Evolutionary conservation across 345 rosid genomes (phyloP).

Genomic region (Camelina laxa): DNA sequence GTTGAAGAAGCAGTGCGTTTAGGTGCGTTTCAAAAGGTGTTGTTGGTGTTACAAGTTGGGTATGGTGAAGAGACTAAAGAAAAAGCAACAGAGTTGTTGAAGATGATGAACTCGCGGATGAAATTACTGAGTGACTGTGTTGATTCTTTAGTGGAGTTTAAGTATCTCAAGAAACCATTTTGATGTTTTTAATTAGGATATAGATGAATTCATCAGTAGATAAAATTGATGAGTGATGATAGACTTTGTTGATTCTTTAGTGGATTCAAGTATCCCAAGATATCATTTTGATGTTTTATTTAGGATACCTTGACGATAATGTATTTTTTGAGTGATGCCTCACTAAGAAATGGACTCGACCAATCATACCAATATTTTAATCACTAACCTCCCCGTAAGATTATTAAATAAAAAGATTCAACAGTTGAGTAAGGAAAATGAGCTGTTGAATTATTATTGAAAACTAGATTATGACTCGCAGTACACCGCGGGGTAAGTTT

Average conservation of each 20-base stretch:
- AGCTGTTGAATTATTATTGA: too few species aligned
- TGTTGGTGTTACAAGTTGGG: constrained; percentile 75
- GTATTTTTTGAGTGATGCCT: too few species aligned
- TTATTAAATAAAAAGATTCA: too few species aligned
- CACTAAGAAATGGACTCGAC: too few species aligned
- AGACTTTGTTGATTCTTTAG: too few species aligned
- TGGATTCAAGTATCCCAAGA: neutral
- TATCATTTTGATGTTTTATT: too few species aligned
- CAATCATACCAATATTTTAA: too few species aligned
- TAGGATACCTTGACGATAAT: too few species aligned
- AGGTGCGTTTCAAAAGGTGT: constrained; percentile 79
- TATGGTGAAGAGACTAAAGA: constrained; percentile 69
- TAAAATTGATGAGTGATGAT: neutral
- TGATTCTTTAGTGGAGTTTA: constrained; percentile 69
- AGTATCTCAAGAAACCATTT: constrained; percentile 62
- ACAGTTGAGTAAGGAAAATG: too few species aligned
- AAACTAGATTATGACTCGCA: too few species aligned
- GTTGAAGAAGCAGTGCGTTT: constrained; percentile 58
- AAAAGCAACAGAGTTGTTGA: constrained; percentile 65
- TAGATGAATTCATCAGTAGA: neutral
- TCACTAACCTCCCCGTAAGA: too few species aligned
- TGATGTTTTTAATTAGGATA: constrained; percentile 36
- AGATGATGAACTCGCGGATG: constrained; percentile 60
- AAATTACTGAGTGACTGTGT: constrained; percentile 50
- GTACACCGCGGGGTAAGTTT: too few species aligned